Base-by-base conservation (phyloP, 306 rosid genomes). In the Nissolia schottii region DNA sequence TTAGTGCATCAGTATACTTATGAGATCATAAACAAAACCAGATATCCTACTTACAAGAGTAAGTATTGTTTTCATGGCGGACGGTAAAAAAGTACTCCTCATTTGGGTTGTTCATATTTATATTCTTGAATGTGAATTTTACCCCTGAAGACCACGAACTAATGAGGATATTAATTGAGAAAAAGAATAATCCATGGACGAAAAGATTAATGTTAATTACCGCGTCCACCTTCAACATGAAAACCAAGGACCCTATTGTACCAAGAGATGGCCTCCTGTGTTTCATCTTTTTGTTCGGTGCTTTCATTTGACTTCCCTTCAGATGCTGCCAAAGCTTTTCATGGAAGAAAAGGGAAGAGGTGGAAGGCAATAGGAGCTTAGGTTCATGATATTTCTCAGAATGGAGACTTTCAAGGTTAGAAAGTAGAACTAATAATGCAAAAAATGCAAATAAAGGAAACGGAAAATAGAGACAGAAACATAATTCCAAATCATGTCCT, bases 221-320 rank as follows among this genome's bases (percentile, higher is more conserved):
- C 99, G 76, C 60, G 83, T 75, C 96, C 95, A 27, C 90, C 96
- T 91, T 89, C 91, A 78, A 91, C 87, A 69, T 84, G 81, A 61
- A 94, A 82, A 64, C 89, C 95, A 63, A 94, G 95, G 68, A 86
- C 87, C 61, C 80, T 82, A 43, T 90, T 87, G 78, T 94, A 94
- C 99, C 99, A 94, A 24, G 85, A 85, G 64, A 86, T 78, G 43
- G 87, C 93, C 78, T 85, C 90, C 48, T 81, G 84, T 40, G 74
- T 65, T 76, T 94, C 96, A 22, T 64, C 88, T 24, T 72, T 70
- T 3, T 56, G 71, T 43, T 76, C 86, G 40, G 67, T 63, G 27
- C 81, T 73, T 63, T 79, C 79, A 61, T 70, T 70, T 68, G 64
- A 38, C 53, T 70, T 82, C 61, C 58, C 87, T 59, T 85, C 93